Percentiles rank a stretch among this genome's conserved stretches.
These are phyloP conservation scores for Talaromyces borbonicus DNA, from an alignment of 495 filamentous ascomycete species.

Conservation along the genomic window DNA sequence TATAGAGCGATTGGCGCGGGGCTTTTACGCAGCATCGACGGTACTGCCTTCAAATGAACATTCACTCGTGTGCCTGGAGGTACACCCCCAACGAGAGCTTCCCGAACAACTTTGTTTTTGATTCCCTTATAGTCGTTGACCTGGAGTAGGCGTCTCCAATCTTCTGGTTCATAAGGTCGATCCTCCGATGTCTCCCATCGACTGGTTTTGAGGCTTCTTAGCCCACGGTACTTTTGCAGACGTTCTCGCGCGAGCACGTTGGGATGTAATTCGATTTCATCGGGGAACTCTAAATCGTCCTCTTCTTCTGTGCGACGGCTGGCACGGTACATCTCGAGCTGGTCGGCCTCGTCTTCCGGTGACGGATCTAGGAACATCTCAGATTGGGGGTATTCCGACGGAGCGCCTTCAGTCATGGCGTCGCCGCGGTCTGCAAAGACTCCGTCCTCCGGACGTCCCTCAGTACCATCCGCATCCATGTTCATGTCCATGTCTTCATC, in stretches of 20 bases:
- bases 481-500: slow-evolving; percentile 42
- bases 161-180: slow-evolving; percentile 71
- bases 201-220: slow-evolving; percentile 81
- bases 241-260: slow-evolving; percentile 79
- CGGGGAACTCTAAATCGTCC: slow-evolving; percentile 91
- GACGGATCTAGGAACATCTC: slow-evolving; percentile 85
- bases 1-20: slow-evolving; percentile 59
- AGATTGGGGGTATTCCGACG: slow-evolving; percentile 80
- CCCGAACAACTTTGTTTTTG: slow-evolving; percentile 61
- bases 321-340: slow-evolving; percentile 68
- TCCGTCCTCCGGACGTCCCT: slow-evolving; percentile 62
- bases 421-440: slow-evolving; percentile 59
- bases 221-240: slow-evolving; percentile 71
- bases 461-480: slow-evolving; percentile 37
- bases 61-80: slow-evolving; percentile 71
- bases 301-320: slow-evolving; percentile 67
- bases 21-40: slow-evolving; percentile 46
- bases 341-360: slow-evolving; percentile 72
- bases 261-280: slow-evolving; percentile 91
- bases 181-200: slow-evolving; percentile 86
- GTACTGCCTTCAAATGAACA: slow-evolving; percentile 67
- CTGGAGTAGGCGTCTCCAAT: slow-evolving; percentile 76
- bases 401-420: slow-evolving; percentile 66
- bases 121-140: slow-evolving; percentile 76
- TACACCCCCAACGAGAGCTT: slow-evolving; percentile 79